phyloP scores from a whole-genome alignment of 352 stramenopile species.

The Globisporangium nodosum region DNA sequence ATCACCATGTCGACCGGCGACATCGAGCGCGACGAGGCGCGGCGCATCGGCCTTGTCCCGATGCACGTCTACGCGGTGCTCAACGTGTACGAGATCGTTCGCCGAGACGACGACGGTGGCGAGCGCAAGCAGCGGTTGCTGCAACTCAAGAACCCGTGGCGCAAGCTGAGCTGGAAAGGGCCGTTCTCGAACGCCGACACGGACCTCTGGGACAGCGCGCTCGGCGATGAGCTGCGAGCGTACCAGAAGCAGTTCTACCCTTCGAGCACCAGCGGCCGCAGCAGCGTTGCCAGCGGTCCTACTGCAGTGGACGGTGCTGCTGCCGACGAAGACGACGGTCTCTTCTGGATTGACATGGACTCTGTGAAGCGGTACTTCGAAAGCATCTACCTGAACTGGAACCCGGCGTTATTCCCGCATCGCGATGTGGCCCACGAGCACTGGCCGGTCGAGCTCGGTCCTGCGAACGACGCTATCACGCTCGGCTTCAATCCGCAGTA shows the following conservation, averaged over 20 bases:
- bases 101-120: conserved; percentile 3
- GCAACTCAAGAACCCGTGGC: conserved; percentile 97
- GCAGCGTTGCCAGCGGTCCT: neutral
- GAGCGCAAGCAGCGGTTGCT: conserved; percentile 69
- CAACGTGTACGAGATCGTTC: conserved; percentile 82
- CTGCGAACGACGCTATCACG: conserved; percentile 87
- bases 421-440: conserved; percentile 76
- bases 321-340: conserved; percentile 80
- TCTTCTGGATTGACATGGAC: conserved; percentile 96
- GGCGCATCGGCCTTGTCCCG: conserved; percentile 90
- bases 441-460: conserved; percentile 80
- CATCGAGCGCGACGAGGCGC: conserved; percentile 56
- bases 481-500: conserved; percentile 94
- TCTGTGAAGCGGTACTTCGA: conserved; percentile 91
- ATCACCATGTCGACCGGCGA: conserved; percentile 95
- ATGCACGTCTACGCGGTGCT: conserved; percentile 97
- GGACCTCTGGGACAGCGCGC: conserved; percentile 37
- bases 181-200: conserved; percentile 73
- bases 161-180: conserved; percentile 80
- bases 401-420: conserved; percentile 88
- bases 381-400: conserved; percentile 95
- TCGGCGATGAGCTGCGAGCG: conserved; percentile 52
- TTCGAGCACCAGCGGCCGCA: conserved; percentile 2
- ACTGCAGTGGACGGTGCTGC: neutral
- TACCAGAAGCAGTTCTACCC: conserved; percentile 56